Conservation (phyloP, 139 green algal genomes). For the Picochlorum sp. region DNA sequence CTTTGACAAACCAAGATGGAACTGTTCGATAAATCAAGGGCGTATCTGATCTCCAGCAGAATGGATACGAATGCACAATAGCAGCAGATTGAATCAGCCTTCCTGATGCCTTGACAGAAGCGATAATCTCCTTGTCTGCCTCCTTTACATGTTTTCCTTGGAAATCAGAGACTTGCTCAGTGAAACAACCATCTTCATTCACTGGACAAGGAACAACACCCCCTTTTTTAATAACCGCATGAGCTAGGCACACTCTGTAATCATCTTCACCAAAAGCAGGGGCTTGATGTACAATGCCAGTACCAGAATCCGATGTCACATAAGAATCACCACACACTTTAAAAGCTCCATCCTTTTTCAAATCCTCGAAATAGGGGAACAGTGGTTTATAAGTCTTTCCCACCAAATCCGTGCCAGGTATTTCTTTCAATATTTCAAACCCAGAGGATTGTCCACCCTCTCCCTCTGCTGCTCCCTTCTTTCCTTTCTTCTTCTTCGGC, state of each 20-base stretch:
- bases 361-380: constrained; percentile 85
- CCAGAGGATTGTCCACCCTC: neutral
- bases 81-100: constrained; percentile 62
- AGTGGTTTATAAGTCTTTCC: constrained; percentile 80
- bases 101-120: constrained; percentile 57
- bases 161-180: constrained; percentile 68
- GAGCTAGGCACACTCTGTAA: constrained; percentile 84
- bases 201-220: constrained; percentile 78
- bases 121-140: constrained; percentile 92
- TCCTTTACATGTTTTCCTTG: constrained; percentile 48
- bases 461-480: constrained; percentile 8
- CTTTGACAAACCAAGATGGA: constrained; percentile 91
- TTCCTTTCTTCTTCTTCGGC: constrained; percentile 65
- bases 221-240: constrained; percentile 66
- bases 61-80: constrained; percentile 87
- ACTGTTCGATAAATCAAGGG: constrained; percentile 87
- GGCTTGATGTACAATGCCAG: constrained; percentile 91
- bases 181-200: constrained; percentile 82
- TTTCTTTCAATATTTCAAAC: constrained; percentile 62
- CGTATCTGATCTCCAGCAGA: constrained; percentile 98
- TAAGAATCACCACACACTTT: constrained; percentile 77
- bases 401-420: constrained; percentile 63
- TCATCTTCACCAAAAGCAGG: constrained; percentile 98
- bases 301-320: constrained; percentile 90
- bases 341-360: constrained; percentile 34